Base-by-base conservation (phyloP, 441 rosid genomes). In the Kokia cookei region DNA sequence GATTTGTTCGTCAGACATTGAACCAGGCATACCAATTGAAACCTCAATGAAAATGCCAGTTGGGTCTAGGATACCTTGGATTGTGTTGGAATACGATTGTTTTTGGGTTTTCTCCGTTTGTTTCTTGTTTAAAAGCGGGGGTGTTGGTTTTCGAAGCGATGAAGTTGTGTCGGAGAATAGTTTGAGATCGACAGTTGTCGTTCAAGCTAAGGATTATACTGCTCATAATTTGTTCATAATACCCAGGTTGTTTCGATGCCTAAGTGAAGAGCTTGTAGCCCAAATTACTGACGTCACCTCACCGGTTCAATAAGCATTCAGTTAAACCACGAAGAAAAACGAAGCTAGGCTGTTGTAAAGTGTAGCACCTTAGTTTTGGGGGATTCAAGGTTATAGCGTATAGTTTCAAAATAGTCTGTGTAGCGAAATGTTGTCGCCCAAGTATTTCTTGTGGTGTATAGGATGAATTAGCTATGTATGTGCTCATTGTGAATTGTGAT, bases 161-260 rank as follows among this genome's bases (percentile, higher is more conserved):
- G 12, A 89, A 32, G 6, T 32, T 6, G 37, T 32, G 37, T 1
- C 37, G 6, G 5, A 32, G 37, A 32, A 32, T 32, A 32, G 1
- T 32, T 32, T 32, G 37, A 32, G 5, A 5, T 32, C 7, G 6
- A 32, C 5, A 6, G 37, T 5, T 32, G 6, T 6, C 37, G 7
- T 70, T 94, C 93, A 13, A 91, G 77, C 88, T 89, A 71, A 86
- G 93, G 63, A 32, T 32, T 32, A 5, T 32, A 32, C 1, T 32
- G 37, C 37, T 32, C 37, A 5, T n/a, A 19, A 19, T 19, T 19
- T 19, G 22, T 19, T 19, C 22, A 19, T 64, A 58, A 57, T 89
- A 92, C 54, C 87, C 85, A 0, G 95, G 91, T 68, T 87, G 98
- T 81, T 89, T 92, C 58, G 91, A 84, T 7, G 93, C 94, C 98